Evolutionary conservation across 148 eudicot genomes (phyloP).

Genomic region (Rhododendron henanense): DNA sequence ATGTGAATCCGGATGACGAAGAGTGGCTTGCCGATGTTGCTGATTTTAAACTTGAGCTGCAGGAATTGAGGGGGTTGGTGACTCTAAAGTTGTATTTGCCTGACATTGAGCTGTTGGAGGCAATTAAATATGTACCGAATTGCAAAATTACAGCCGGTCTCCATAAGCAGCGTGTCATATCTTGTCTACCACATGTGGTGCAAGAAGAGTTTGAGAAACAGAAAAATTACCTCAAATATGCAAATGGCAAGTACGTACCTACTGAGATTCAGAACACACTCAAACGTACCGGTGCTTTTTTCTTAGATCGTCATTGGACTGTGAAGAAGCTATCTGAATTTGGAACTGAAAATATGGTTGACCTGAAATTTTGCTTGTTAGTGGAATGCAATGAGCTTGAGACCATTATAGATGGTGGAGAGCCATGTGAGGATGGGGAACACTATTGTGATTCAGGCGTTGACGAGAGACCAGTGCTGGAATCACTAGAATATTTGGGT

Average conservation of each 20-base stretch:
- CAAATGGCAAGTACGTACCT: neutral
- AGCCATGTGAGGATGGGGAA: neutral
- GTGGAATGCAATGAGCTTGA: slow-evolving; percentile 4
- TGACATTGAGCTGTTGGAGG: neutral
- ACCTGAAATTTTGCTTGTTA: slow-evolving; percentile 1
- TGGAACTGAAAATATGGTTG: neutral
- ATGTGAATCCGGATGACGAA: slow-evolving; percentile 10
- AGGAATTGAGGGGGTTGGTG: too few relatives aligned
- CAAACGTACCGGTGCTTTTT: neutral
- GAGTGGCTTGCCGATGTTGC: slow-evolving; percentile 4
- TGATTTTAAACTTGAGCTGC: neutral
- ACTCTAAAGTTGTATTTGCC: neutral
- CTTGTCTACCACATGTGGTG: slow-evolving; percentile 7
- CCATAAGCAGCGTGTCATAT: neutral
- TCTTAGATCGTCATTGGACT: slow-evolving; percentile 12
- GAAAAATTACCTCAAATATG: neutral
- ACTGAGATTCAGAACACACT: neutral
- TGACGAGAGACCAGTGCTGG: neutral
- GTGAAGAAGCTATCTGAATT: slow-evolving; percentile 8
- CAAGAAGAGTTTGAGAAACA: slow-evolving; percentile 1
- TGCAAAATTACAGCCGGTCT: neutral
- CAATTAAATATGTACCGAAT: too few relatives aligned
- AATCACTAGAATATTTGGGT: neutral
- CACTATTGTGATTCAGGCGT: neutral
- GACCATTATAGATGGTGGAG: neutral